These are phyloP conservation scores for Saccharomyces hybrid DNA, from an alignment of 1,139 yeast species.

Conservation along the genomic window DNA sequence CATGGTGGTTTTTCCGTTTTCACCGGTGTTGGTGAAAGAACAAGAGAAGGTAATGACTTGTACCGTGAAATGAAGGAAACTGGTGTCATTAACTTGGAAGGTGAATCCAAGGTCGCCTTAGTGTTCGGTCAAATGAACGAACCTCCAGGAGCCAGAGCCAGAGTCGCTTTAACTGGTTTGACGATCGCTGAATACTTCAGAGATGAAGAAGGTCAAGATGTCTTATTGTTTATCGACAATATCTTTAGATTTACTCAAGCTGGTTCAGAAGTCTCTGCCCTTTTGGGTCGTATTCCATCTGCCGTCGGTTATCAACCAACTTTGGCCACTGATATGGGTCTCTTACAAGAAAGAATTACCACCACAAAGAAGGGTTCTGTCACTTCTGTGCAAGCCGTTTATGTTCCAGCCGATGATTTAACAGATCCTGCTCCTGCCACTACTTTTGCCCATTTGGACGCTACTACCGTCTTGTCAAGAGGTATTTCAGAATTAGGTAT, in stretches of 20 bases:
- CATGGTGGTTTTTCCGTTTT: slow-evolving; percentile 99
- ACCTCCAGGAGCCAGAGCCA: slow-evolving; percentile 99
- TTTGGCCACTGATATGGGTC: slow-evolving; percentile 99
- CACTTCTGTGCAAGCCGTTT: slow-evolving; percentile 99
- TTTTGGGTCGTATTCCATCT: slow-evolving; percentile 99
- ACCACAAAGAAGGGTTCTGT: slow-evolving; percentile 99
- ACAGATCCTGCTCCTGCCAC: slow-evolving; percentile 99
- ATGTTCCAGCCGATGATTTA: slow-evolving; percentile 99
- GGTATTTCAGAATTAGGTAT: slow-evolving; percentile 99
- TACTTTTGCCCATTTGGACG: slow-evolving; percentile 99
- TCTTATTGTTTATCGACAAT: slow-evolving; percentile 97
- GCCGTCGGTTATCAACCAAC: slow-evolving; percentile 99
- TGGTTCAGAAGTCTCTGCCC: slow-evolving; percentile 99
- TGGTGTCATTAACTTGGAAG: slow-evolving; percentile 98
- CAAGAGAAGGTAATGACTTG: slow-evolving; percentile 99
- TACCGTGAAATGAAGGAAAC: slow-evolving; percentile 99
- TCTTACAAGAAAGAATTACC: slow-evolving; percentile 99
- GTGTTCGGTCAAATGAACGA: slow-evolving; percentile 99
- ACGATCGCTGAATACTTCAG: slow-evolving; percentile 99
- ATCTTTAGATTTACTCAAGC: slow-evolving; percentile 99
- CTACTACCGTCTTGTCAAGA: slow-evolving; percentile 99
- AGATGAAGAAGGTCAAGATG: slow-evolving; percentile 99
- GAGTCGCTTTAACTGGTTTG: slow-evolving; percentile 99
- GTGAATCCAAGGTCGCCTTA: slow-evolving; percentile 98
- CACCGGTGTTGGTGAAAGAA: slow-evolving; percentile 99